Base-by-base conservation (phyloP, 768 basidiomycete species). In the Daedaleopsis sinensis region DNA sequence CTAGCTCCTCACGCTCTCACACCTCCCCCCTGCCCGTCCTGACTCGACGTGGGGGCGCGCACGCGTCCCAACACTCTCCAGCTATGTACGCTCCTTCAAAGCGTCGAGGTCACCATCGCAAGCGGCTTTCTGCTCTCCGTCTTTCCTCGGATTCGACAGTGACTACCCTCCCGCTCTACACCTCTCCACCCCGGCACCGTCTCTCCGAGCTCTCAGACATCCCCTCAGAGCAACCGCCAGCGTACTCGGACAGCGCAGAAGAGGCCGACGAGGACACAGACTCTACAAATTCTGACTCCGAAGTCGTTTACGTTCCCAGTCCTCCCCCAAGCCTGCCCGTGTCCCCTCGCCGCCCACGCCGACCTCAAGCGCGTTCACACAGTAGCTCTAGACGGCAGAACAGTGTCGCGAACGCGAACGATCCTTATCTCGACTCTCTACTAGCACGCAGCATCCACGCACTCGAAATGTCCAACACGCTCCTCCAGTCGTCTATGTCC, bases 401-500 rank as follows among this genome's bases (percentile, higher is more conserved):
- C 51, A 71, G 61, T 36, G 52, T 73, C 21, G 71, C 76, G 3
- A 55, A 27, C 49, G 57, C 48, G 15, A 67, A 57, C 52, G 87
- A 89, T 70, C 82, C 83, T 13, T 86, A 82, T 67, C 80, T 93
- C 27, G 93, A 94, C 73, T 82, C 87, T n/a, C 78, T 94, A 16
- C 80, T 94, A 1, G 90, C 86, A 59, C 85, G 92, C 63, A 92
- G 90, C 65, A 90, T 94, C 15, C 86, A 92, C 73, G 92, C 92
- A 1, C 79, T 94, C 10, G 93, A 94, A 71, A 87, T 93, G 80
- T 94, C 92, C 5, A 94, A 94, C 59, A 82, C 86, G 3, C 77
- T 94, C 12, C 77, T 94, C 49, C 87, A 91, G 69, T 86, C 85
- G 13, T 89, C 89, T 21, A 87, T 93, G 67, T 83, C 87, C 43